Evolutionary conservation across 2,329 filamentous ascomycete species (phyloP), one percentile per base, ranked within the genome.

Genomic region (Trichophyton simii): DNA sequence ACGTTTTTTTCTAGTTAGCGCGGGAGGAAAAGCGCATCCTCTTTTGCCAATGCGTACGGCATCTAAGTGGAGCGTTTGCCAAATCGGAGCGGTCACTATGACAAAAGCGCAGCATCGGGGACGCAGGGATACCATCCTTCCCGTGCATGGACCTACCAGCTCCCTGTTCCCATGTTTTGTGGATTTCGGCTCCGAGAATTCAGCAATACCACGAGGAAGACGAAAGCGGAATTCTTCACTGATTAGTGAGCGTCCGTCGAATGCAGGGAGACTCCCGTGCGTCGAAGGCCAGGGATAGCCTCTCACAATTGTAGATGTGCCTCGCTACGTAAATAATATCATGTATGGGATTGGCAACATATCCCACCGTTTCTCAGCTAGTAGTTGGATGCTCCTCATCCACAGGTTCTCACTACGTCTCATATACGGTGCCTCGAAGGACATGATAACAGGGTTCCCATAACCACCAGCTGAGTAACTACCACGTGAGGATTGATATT

Each of bases 161-260:
- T 18, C 52, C 52, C 52, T 55, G 52, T 28, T 55, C 25, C 52
- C 52, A 55, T 55, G 52, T 55, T 55, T 38, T 36, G 22, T 55
- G 15, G 34, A 7, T 15, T 36, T 28, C 28, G 52, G 52, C 13
- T 36, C 52, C 52, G n/a, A 18, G 28, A 22, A 34, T 55, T 55
- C 13, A 13, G 11, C 13, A 9, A n/a, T 55, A 55, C 52, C 52
- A 55, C 52, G 52, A 55, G 52, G 52, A 28, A 28, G 18, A 55
- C 13, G 28, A 36, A 55, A 18, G 15, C 28, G 18, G n/a, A 52
- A 28, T 28, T 48, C 34, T 28, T 25, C 34, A 38, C 9, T 52
- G 46, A 52, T 52, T 52, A 52, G 46, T 52, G 11, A 52, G 22
- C 22, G 2, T 28, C 20, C n/a, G 44, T 48, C 18, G 50, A 54